A percentile compares a stretch with the other conserved stretches of the same genome.
phyloP scores from a whole-genome alignment of 345 rosid species.

The Sisymbrium irio region DNA sequence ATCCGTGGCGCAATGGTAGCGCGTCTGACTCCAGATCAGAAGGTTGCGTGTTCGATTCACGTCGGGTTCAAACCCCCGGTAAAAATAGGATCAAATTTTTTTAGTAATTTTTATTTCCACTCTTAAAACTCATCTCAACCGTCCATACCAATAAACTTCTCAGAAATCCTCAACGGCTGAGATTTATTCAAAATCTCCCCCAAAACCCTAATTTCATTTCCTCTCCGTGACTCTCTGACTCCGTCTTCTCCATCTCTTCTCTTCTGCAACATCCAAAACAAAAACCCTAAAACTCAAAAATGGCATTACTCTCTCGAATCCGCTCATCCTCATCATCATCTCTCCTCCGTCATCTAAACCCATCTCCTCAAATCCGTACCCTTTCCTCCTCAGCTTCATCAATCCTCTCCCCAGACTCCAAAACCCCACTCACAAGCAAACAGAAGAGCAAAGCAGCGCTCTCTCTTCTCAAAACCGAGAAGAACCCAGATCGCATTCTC shows the following conservation, averaged over 20 bases:
- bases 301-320: slow-evolving; percentile 51
- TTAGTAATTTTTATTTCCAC: too few relatives aligned
- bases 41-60: slow-evolving; percentile 90
- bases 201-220: slow-evolving; percentile 22
- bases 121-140: slow-evolving; percentile 13
- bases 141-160: background rate
- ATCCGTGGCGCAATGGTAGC: slow-evolving; percentile 99
- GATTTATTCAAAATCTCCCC: background rate
- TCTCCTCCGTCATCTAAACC: slow-evolving; percentile 28
- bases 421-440: slow-evolving; percentile 49
- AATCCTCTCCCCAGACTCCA: slow-evolving; percentile 42
- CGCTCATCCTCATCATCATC: slow-evolving; percentile 34
- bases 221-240: too few relatives aligned
- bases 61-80: slow-evolving; percentile 34
- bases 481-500: slow-evolving; percentile 68
- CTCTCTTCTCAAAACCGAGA: slow-evolving; percentile 63
- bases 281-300: slow-evolving; percentile 14
- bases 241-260: background rate
- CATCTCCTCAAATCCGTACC: slow-evolving; percentile 7
- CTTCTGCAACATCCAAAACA: background rate
- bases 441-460: slow-evolving; percentile 69
- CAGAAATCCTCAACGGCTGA: background rate
- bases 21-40: slow-evolving; percentile 99
- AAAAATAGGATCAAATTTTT: background rate
- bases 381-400: slow-evolving; percentile 38